Evolutionary conservation across 768 basidiomycete species (phyloP).

Genomic region (Rhizopogon salebrosus): DNA sequence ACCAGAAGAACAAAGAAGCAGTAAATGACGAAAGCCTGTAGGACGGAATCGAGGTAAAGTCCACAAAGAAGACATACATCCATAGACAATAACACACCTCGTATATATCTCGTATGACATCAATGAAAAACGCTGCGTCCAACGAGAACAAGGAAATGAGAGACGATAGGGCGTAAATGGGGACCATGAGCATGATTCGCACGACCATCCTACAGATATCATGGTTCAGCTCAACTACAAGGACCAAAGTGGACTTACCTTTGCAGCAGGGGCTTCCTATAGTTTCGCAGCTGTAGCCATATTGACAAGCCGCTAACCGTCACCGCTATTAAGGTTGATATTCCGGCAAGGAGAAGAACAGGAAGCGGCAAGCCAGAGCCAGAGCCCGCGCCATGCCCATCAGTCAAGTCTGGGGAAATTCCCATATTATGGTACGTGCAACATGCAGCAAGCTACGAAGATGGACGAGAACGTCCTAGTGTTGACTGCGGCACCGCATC

Average conservation of each 20-base stretch:
- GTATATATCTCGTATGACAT: constrained; percentile 91
- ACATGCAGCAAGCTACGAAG: neutral
- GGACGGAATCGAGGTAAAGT: neutral
- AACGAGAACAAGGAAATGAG: constrained; percentile 91
- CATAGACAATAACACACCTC: constrained; percentile 54
- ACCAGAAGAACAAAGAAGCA: constrained; percentile 84
- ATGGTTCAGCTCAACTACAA: neutral
- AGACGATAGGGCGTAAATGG: constrained; percentile 86
- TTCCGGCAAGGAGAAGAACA: constrained; percentile 58
- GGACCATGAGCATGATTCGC: constrained; percentile 96
- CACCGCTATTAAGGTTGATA: constrained; percentile 66
- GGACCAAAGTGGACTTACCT: constrained; percentile 37
- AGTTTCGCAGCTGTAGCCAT: constrained; percentile 78
- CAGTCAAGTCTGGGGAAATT: constrained; percentile 11
- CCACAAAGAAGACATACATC: neutral
- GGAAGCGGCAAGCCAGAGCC: constrained; percentile 48
- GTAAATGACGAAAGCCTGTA: constrained; percentile 89
- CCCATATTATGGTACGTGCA: constrained; percentile 7
- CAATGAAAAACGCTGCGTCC: constrained; percentile 94
- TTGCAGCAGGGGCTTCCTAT: constrained; percentile 76
- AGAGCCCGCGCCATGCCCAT: constrained; percentile 52
- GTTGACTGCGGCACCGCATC: neutral
- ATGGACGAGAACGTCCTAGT: neutral
- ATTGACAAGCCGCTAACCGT: constrained; percentile 71
- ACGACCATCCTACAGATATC: constrained; percentile 67